These are phyloP conservation scores for Leccinellum rugosiceps DNA, from an alignment of 768 basidiomycete genomes.

Conservation along the genomic window DNA sequence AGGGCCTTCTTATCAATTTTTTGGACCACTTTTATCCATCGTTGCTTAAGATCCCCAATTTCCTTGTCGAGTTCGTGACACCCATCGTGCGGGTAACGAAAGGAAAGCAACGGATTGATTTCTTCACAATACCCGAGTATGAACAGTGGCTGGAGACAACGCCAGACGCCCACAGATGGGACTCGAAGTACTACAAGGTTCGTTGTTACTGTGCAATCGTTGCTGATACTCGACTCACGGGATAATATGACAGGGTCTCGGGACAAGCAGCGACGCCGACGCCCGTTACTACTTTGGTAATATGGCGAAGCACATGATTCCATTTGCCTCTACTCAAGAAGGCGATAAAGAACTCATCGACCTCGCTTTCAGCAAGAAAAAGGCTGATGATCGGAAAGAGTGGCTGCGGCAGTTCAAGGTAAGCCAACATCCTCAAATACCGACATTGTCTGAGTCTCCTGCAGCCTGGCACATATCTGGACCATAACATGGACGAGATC, in stretches of 20 bases:
- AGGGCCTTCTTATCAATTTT: slow-evolving; percentile 98
- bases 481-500: slow-evolving; percentile 85
- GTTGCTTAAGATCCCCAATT: slow-evolving; percentile 82
- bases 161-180: slow-evolving; percentile 77
- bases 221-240: slow-evolving; percentile 1
- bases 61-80: slow-evolving; percentile 97
- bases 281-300: slow-evolving; percentile 90
- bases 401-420: slow-evolving; percentile 95
- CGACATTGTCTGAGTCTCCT: slow-evolving; percentile 2
- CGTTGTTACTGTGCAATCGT: slow-evolving; percentile 12
- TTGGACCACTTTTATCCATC: slow-evolving; percentile 97
- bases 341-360: slow-evolving; percentile 91
- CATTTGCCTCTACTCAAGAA: slow-evolving; percentile 75
- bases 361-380: slow-evolving; percentile 99
- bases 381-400: slow-evolving; percentile 96
- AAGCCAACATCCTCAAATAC: slow-evolving; percentile 3
- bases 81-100: slow-evolving; percentile 94
- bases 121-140: slow-evolving; percentile 97
- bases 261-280: slow-evolving; percentile 86
- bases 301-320: slow-evolving; percentile 93
- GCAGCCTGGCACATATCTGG: slow-evolving; percentile 90
- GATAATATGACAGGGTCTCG: slow-evolving; percentile 72
- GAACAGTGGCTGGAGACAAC: slow-evolving; percentile 87
- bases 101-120: slow-evolving; percentile 74
- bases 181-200: slow-evolving; percentile 96